Conservation (phyloP, 371 early-diverging fungal species). For the Modicella reniformis region DNA sequence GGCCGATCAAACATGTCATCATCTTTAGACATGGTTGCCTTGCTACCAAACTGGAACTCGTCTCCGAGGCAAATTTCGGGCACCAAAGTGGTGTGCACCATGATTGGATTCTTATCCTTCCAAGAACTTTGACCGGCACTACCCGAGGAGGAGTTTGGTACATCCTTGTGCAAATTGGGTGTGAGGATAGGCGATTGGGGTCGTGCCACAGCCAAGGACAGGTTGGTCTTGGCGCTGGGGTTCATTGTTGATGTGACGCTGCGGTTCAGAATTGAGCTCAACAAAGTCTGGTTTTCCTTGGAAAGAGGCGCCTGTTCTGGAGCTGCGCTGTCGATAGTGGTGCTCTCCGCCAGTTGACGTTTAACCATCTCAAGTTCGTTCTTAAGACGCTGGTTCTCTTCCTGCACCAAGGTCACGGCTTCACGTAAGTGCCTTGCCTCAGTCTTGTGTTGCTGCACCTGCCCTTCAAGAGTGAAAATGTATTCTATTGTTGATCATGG, state of each 20-base stretch:
- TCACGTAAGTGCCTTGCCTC: conserved; percentile 42
- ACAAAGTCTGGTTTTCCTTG: conserved; percentile 30
- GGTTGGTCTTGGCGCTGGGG: conserved; percentile 26
- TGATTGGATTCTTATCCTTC: conserved; percentile 41
- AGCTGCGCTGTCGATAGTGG: conserved; percentile 14
- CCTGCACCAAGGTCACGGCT: conserved; percentile 36
- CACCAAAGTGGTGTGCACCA: conserved; percentile 30
- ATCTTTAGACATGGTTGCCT: conserved; percentile 24
- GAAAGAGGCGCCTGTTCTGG: conserved; percentile 22
- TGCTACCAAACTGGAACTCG: conserved; percentile 24
- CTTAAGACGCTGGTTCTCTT: conserved; percentile 41
- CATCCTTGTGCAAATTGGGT: conserved; percentile 41
- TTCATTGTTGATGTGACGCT: neutral
- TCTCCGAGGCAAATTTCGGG: conserved; percentile 33
- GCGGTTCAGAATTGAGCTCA: conserved; percentile 21
- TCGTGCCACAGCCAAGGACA: conserved; percentile 23
- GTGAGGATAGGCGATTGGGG: conserved; percentile 30
- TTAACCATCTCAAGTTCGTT: conserved; percentile 32
- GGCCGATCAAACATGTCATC: conserved; percentile 35
- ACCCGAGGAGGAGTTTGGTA: conserved; percentile 39
- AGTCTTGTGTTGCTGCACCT: conserved; percentile 73
- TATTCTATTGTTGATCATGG: conserved; percentile 67
- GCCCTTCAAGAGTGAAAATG: conserved; percentile 81
- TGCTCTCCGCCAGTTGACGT: conserved; percentile 25
- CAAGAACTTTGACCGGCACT: conserved; percentile 22